Base-by-base conservation (phyloP, 1,284 basidiomycete species). In the Cryptococcus sp. region DNA sequence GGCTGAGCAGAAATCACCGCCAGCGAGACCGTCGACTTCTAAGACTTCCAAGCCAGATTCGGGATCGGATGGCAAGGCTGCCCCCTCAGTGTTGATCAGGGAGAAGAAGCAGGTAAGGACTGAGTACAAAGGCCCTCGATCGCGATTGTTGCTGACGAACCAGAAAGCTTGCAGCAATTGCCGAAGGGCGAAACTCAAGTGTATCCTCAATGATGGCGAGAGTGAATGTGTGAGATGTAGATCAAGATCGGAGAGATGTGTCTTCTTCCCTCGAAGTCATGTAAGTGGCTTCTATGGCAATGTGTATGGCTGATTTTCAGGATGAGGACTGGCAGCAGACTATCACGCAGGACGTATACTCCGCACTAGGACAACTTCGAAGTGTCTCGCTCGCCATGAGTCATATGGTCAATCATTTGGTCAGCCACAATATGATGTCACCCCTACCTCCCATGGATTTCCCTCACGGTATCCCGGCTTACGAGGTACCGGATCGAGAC, bases 311-410 rank as follows among this genome's bases (percentile, higher is more conserved):
- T 10, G 16, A 48, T 39, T 52, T 59, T 9, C 49, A 73, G 67
- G 70, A 71, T 45, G 70, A 71, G 34, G 69, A 73, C 45, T 67
- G 61, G 61, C 69, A 73, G 54, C 70, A 71, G 48, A 67, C 58
- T 0, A 41, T 73, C 39, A 61, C 59, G 3, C 34, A 53, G 10
- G 70, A 71, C 45, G 34, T 70, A 14, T 67, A 65, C 53, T 39
- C 47, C 14, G 67, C 64, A 7, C 54, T 69, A 7, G 37, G 39
- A 1, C 67, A 73, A 28, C 51, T 70, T 22, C 39, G 59, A 1
- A 53, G 67, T 23, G 51, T 73, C 2, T 67, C 67, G 0, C 43
- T 51, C 0, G 64, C 69, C 0, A 65, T 73, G 2, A 62, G 67
- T 43, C 66, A 69, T 46, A 61, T 73, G 11, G 46, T 71, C 21